phyloP scores from a whole-genome alignment of 1,284 basidiomycete species.

The Gymnopus androsaceus region DNA sequence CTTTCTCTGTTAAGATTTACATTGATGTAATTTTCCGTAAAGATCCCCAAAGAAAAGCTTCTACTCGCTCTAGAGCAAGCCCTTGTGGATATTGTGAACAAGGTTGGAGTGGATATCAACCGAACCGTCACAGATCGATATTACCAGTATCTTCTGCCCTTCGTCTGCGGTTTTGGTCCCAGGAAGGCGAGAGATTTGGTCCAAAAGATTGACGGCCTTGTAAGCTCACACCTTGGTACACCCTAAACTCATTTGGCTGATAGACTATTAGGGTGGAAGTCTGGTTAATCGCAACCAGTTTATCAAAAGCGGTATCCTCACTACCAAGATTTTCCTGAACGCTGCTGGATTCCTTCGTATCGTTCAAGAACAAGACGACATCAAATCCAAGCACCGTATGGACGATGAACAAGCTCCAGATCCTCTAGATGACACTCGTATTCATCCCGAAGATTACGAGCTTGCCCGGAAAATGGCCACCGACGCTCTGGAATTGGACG shows the following conservation, averaged over 20 bases:
- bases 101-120: slow-evolving; percentile 96
- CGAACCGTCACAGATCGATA: slow-evolving; percentile 86
- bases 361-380: slow-evolving; percentile 65
- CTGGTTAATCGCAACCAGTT: slow-evolving; percentile 85
- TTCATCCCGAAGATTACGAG: slow-evolving; percentile 98
- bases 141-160: slow-evolving; percentile 86
- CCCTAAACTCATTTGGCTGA: slow-evolving; percentile 13
- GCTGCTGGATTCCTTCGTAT: slow-evolving; percentile 91
- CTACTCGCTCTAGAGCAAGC: slow-evolving; percentile 82
- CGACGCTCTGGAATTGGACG: slow-evolving; percentile 93
- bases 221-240: slow-evolving; percentile 35
- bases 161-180: slow-evolving; percentile 92
- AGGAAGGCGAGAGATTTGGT: slow-evolving; percentile 89
- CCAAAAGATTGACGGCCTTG: slow-evolving; percentile 77
- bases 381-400: slow-evolving; percentile 64
- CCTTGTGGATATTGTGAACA: slow-evolving; percentile 88
- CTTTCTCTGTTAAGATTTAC: slow-evolving; percentile 5
- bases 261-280: slow-evolving; percentile 67
- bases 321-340: slow-evolving; percentile 89
- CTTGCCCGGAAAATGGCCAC: slow-evolving; percentile 98
- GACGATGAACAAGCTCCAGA: slow-evolving; percentile 79
- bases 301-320: slow-evolving; percentile 77
- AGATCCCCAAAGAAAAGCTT: slow-evolving; percentile 88
- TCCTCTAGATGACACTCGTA: slow-evolving; percentile 92
- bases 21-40: slow-evolving; percentile 15